Conservation (phyloP, 352 stramenopile species). For the Peronospora farinosa region DNA sequence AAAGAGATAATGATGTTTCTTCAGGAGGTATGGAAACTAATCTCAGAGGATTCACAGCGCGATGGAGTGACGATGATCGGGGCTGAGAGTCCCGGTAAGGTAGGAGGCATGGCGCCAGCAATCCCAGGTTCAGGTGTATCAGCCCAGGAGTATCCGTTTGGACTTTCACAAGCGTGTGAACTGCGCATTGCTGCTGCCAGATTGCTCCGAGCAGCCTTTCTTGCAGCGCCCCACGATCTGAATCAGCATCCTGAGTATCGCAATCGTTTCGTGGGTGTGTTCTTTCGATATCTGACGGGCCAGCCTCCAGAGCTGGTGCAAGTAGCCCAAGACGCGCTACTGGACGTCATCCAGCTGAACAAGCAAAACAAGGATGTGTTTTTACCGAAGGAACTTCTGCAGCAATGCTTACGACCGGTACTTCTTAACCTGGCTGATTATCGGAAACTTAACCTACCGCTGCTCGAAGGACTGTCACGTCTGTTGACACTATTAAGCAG, state of each 20-base stretch:
- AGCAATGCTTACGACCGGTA: slow-evolving; percentile 93
- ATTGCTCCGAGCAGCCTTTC: slow-evolving; percentile 80
- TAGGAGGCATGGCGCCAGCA: slow-evolving; percentile 20
- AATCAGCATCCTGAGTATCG: slow-evolving; percentile 81
- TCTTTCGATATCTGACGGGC: slow-evolving; percentile 88
- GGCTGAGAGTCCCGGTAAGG: slow-evolving; percentile 21
- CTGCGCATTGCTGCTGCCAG: slow-evolving; percentile 84
- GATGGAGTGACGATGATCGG: slow-evolving; percentile 24
- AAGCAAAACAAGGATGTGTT: slow-evolving; percentile 83
- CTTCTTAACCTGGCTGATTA: slow-evolving; percentile 95
- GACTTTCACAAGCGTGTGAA: slow-evolving; percentile 71
- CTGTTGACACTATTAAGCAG: slow-evolving; percentile 92
- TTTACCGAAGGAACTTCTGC: slow-evolving; percentile 92
- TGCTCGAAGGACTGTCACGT: slow-evolving; percentile 90
- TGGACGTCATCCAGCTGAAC: slow-evolving; percentile 78
- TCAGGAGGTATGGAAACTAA: slow-evolving; percentile 80
- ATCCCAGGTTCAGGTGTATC: slow-evolving; percentile 41
- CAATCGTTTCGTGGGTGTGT: slow-evolving; percentile 83
- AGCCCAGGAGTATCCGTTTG: slow-evolving; percentile 83
- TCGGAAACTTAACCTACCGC: slow-evolving; percentile 92
- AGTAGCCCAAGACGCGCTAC: slow-evolving; percentile 75
- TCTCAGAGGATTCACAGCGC: slow-evolving; percentile 61
- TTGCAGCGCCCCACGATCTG: slow-evolving; percentile 73
- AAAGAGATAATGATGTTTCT: slow-evolving; percentile 84
- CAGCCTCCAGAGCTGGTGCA: slow-evolving; percentile 79